Evolutionary conservation across 129 eudicot species (phyloP), one percentile per base, ranked within the genome.

Genomic region (Kitagawia praeruptora): DNA sequence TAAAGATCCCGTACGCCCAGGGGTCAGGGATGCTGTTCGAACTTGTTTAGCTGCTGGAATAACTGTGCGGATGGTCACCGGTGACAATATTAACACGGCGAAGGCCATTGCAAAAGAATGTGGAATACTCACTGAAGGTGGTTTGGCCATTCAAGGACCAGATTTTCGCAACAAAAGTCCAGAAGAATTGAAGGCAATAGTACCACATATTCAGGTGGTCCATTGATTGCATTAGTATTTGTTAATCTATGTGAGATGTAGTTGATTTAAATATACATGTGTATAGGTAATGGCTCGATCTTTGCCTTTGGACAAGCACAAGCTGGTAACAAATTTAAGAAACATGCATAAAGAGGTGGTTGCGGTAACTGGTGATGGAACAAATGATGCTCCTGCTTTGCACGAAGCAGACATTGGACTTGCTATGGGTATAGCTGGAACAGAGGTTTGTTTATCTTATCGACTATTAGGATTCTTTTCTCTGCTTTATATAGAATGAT

Each of bases 301-400:
- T 8, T 87, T 89, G 74, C 97, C 98, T 31, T 84, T 86, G 49
- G 98, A 93, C 89, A 93, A 93, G 87, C 88, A 91, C 84, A 83
- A 74, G 74, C 83, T 93, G 46, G 98, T 93, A 53, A 89, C 82
- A 51, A 84, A 87, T 74, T 72, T 90, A 73, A 91, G 87, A 79
- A 84, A 81, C 54, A 83, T 70, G 84, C 81, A 83, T 39, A 72
- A 45, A 39, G 97, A 93, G 81, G 97, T 93, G 48, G 93, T 89
- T 82, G 98, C 97, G 14, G 98, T 93, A 72, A 93, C 97, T 18
- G 98, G 98, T 70, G 97, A 93, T 81, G 97, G 98, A 58, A 91
- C 98, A 18, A 93, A 93, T 86, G 98, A 91, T 83, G 98, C 98
- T 28, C 98, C 98, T 40, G 98, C 98, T 70, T 79, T 93, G 80